Evolutionary conservation across 106 monocot genomes (phyloP), one percentile per base, ranked within the genome.

Genomic region (Xerophyta viscosa): DNA sequence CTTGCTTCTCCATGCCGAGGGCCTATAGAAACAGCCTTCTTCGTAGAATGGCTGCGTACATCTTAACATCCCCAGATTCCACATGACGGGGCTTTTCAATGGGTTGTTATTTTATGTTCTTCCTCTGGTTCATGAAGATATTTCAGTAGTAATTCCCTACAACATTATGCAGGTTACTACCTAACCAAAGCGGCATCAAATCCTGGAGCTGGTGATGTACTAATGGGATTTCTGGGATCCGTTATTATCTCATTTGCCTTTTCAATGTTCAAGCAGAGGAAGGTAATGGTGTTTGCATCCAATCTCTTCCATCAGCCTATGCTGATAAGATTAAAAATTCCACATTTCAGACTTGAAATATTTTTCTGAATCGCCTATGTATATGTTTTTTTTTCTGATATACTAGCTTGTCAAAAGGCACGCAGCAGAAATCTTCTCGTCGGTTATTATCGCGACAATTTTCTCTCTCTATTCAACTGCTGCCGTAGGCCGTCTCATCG

Each of bases 231-330:
- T 66, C 63, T 96, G 3, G 89, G 89, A 52, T 89, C 96, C 31
- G 96, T 96, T 52, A 96, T 96, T 43, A 85, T 96, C 58, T 89
- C 96, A 51, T 96, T 96, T 71, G 96, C 96, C 29, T 96, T 96
- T 74, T 79, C 96, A 52, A 96, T 96, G 96, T 96, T 96, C 71
- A 81, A 89, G 31, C 92, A 92, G 50, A 86, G 86, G 79, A 83
- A 92, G 92, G 92, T 87, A 58, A 31, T n/a, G n/a, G n/a, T n/a
- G n/a, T 15, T 31, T 46, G 33, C 33, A 33, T 33, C 11, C 33
- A 6, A 6, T 33, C 33, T 33, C 33, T n/a, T n/a, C n/a, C n/a
- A n/a, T n/a, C n/a, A n/a, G n/a, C n/a, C n/a, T n/a, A n/a, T n/a
- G n/a, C n/a, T n/a, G n/a, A n/a, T n/a, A n/a, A n/a, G n/a, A n/a